A percentile compares a stretch with the other conserved stretches of the same genome.
Evolutionary conservation across 2,329 filamentous ascomycete genomes (phyloP).

Genomic region (Coniochaeta hoffmannii): DNA sequence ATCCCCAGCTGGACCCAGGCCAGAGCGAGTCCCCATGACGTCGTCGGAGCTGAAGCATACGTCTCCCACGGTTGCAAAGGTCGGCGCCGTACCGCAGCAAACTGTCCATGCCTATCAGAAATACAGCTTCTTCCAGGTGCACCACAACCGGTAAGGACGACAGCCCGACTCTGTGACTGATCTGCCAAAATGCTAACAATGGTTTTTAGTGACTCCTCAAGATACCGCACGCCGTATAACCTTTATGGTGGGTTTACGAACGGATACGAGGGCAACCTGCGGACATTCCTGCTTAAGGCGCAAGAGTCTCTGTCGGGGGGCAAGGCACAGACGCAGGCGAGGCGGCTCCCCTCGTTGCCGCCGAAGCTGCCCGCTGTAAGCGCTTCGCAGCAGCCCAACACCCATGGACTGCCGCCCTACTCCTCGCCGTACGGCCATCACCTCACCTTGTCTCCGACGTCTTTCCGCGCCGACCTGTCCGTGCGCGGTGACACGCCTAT

Average conservation of each 20-base stretch:
- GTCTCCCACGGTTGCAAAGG: constrained; percentile 12
- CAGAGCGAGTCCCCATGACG: constrained; percentile 15
- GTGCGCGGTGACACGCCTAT: constrained; percentile 1
- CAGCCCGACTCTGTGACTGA: background rate
- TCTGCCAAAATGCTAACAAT: constrained; percentile 10
- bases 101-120: constrained; percentile 37
- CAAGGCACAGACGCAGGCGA: background rate
- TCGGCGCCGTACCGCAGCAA: constrained; percentile 15
- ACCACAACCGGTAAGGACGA: constrained; percentile 49
- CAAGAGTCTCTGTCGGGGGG: constrained; percentile 27
- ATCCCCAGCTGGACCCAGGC: constrained; percentile 7
- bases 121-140: constrained; percentile 51
- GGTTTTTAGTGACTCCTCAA: constrained; percentile 38
- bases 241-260: constrained; percentile 52
- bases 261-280: constrained; percentile 47
- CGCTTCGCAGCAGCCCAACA: background rate
- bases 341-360: background rate
- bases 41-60: constrained; percentile 13
- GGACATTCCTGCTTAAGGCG: constrained; percentile 36
- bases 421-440: background rate
- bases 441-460: background rate
- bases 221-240: constrained; percentile 54
- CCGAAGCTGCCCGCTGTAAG: background rate
- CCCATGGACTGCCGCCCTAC: background rate
- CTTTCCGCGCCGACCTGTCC: background rate